These are phyloP conservation scores for Barnettozyma pratensis DNA, from an alignment of 805 yeast species.

Conservation along the genomic window DNA sequence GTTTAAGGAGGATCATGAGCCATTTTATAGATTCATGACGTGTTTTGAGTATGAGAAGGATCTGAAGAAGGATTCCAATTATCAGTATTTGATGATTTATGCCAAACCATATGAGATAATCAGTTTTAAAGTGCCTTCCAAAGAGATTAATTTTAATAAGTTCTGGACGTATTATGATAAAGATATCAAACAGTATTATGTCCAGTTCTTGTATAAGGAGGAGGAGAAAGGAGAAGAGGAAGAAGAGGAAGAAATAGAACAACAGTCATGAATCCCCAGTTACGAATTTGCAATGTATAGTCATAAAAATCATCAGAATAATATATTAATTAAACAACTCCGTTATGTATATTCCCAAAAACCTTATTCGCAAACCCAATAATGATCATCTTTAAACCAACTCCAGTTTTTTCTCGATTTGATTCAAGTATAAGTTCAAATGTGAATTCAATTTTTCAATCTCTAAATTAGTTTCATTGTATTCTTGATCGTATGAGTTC, in stretches of 20 bases:
- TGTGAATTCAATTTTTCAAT: constrained; percentile 23
- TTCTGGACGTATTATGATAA: constrained; percentile 73
- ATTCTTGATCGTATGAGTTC: constrained; percentile 35
- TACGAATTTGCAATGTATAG: too few relatives aligned
- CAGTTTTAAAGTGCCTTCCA: constrained; percentile 67
- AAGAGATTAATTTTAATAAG: constrained; percentile 34
- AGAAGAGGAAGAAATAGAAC: neutral
- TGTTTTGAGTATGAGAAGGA: constrained; percentile 60
- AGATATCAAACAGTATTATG: constrained; percentile 60
- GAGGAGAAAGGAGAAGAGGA: neutral
- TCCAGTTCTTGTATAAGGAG: constrained; percentile 39
- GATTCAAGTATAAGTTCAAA: constrained; percentile 8
- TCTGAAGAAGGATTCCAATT: constrained; percentile 41
- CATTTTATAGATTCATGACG: constrained; percentile 72
- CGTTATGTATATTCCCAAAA: too few relatives aligned
- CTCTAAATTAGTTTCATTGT: constrained; percentile 31
- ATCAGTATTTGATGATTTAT: constrained; percentile 72
- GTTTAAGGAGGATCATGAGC: constrained; percentile 40
- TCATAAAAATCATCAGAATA: too few relatives aligned
- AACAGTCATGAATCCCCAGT: neutral
- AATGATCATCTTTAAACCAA: neutral
- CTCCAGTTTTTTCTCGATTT: constrained; percentile 4
- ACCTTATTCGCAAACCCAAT: too few relatives aligned
- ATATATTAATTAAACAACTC: too few relatives aligned
- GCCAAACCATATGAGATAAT: constrained; percentile 88